Percentiles rank a stretch among this genome's conserved stretches.
phyloP scores from a whole-genome alignment of 2,329 filamentous ascomycete genomes.

The Cladosporium sp. region DNA sequence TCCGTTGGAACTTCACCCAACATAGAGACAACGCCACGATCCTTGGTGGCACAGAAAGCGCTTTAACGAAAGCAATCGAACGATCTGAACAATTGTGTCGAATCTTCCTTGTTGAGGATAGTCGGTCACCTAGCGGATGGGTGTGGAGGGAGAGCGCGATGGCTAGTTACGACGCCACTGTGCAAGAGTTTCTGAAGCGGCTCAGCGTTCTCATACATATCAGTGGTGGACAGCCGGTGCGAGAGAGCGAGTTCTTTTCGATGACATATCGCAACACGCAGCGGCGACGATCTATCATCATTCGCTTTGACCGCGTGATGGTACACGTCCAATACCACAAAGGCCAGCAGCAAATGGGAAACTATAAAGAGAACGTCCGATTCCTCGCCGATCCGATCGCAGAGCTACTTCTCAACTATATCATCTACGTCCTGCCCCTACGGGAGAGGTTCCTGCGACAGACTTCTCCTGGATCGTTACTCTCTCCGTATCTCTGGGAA shows the following conservation, averaged over 20 bases:
- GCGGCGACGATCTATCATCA: conserved; percentile 2
- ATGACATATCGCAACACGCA: conserved; percentile 10
- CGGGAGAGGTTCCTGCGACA: conserved; percentile 13
- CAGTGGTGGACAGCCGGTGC: conserved; percentile 8
- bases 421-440: conserved; percentile 13
- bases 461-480: conserved; percentile 1
- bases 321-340: conserved; percentile 11
- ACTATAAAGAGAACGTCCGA: conserved; percentile 14
- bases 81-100: neutral
- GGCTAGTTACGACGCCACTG: conserved; percentile 9
- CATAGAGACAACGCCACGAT: conserved; percentile 4
- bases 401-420: conserved; percentile 14
- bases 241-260: conserved; percentile 10
- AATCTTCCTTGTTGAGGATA: neutral
- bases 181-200: conserved; percentile 11
- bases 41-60: neutral
- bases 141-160: neutral
- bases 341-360: conserved; percentile 12
- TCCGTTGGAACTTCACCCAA: conserved; percentile 10
- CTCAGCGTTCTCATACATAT: conserved; percentile 6
- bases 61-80: neutral
- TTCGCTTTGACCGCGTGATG: conserved; percentile 5
- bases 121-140: neutral
- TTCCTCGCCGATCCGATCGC: conserved; percentile 12
- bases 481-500: conserved; percentile 14